Evolutionary conservation across 1,284 basidiomycete species (phyloP).

Genomic region (Cryptococcus sp.): DNA sequence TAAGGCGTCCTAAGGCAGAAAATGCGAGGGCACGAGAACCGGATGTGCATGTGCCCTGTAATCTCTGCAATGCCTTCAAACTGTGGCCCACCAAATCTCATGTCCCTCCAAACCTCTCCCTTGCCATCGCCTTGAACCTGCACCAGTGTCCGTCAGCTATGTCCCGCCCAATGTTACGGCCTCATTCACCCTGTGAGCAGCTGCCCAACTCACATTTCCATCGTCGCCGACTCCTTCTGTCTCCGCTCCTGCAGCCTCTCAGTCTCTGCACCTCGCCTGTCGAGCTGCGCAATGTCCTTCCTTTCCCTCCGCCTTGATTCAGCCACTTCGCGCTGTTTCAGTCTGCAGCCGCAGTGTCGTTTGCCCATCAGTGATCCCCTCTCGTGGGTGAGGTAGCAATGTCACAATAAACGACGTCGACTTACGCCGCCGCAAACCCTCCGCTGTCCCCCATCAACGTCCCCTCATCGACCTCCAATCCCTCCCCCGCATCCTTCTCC

Average conservation of each 20-base stretch:
- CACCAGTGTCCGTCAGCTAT: background rate
- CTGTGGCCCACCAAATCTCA: background rate
- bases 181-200: no score
- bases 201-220: constrained; percentile 44
- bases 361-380: background rate
- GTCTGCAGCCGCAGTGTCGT: constrained; percentile 11
- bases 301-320: constrained; percentile 36
- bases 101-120: constrained; percentile 34
- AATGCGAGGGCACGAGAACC: background rate
- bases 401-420: background rate
- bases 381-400: background rate
- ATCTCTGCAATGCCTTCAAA: background rate
- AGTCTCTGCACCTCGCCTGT: constrained; percentile 34
- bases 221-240: constrained; percentile 44
- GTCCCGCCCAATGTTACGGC: no score
- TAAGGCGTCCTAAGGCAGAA: no score
- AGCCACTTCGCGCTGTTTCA: constrained; percentile 39
- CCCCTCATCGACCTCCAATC: constrained; percentile 45
- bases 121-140: constrained; percentile 44
- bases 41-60: background rate
- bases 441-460: constrained; percentile 44
- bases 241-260: constrained; percentile 42
- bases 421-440: constrained; percentile 47
- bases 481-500: constrained; percentile 42
- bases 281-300: constrained; percentile 28